Evolutionary conservation across 208 protist genomes (phyloP).

Genomic region (Wallacemonas sp.): DNA sequence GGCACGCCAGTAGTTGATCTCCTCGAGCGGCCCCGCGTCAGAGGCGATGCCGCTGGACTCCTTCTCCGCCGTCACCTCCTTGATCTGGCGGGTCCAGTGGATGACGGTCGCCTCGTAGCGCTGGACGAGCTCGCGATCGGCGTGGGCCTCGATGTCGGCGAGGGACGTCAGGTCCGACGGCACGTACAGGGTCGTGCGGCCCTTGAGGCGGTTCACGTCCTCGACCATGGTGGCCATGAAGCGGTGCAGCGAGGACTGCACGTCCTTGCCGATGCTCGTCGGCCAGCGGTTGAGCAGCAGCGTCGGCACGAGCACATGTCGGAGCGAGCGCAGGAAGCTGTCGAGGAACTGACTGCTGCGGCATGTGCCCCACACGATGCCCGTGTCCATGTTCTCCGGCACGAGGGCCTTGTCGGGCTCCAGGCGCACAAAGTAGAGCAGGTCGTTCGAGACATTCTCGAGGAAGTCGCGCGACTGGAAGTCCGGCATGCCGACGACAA

Average conservation of each 20-base stretch:
- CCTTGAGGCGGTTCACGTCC: slow-evolving; percentile 92
- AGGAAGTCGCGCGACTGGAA: slow-evolving; percentile 28
- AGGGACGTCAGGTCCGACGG: slow-evolving; percentile 85
- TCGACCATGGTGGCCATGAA: slow-evolving; percentile 98
- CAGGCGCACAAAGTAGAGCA: slow-evolving; percentile 79
- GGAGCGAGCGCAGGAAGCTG: slow-evolving; percentile 87
- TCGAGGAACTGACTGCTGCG: slow-evolving; percentile 64
- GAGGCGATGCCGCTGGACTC: slow-evolving; percentile 54
- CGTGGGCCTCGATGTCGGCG: slow-evolving; percentile 55
- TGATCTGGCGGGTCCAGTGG: slow-evolving; percentile 99
- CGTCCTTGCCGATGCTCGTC: slow-evolving; percentile 96
- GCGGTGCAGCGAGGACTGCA: slow-evolving; percentile 93
- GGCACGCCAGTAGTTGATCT: slow-evolving; percentile 96
- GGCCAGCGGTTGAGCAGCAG: slow-evolving; percentile 93
- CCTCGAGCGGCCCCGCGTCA: slow-evolving; percentile 91
- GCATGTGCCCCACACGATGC: slow-evolving; percentile 79
- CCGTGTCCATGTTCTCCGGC: slow-evolving; percentile 87
- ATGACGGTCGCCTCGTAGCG: slow-evolving; percentile 97
- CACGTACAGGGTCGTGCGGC: slow-evolving; percentile 98
- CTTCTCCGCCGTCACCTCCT: slow-evolving; percentile 95
- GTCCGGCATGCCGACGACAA: slow-evolving; percentile 16
- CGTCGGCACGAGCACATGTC: slow-evolving; percentile 79
- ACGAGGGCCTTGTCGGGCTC: slow-evolving; percentile 81
- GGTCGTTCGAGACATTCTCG: slow-evolving; percentile 45
- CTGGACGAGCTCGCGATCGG: slow-evolving; percentile 96